Evolutionary conservation across 2,329 filamentous ascomycete genomes (phyloP).

Genomic region (Pseudogymnoascus destructans): DNA sequence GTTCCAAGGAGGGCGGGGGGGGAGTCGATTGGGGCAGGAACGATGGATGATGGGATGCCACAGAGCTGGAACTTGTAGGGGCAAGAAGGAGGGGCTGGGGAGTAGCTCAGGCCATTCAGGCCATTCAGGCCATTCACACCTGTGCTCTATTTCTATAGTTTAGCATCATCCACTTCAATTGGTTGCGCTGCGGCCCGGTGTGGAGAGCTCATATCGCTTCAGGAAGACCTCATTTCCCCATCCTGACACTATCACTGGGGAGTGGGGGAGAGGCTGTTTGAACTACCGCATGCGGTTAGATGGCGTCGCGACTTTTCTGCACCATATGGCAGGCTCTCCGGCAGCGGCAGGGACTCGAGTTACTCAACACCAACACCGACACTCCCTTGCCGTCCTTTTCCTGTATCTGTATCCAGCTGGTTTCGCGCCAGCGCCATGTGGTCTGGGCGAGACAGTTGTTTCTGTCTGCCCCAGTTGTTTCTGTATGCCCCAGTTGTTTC

Average conservation of each 20-base stretch:
- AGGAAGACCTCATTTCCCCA: constrained; percentile 9
- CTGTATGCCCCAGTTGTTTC: not conserved
- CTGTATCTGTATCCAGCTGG: not conserved
- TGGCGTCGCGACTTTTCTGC: not conserved
- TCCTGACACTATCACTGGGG: constrained; percentile 3
- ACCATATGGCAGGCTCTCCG: constrained; percentile 1
- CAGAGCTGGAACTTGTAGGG: not conserved
- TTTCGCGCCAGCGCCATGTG: not conserved
- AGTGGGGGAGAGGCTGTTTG: constrained; percentile 3
- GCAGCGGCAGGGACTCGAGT: not conserved
- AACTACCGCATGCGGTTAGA: constrained; percentile 4
- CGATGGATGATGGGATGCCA: not conserved
- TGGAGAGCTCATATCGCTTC: constrained; percentile 10
- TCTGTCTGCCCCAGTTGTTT: not conserved
- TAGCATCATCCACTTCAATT: not conserved
- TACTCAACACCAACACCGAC: constrained; percentile 4
- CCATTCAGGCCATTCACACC: not conserved
- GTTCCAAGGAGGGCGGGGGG: not conserved
- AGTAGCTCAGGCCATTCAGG: not conserved
- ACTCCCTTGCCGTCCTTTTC: not conserved
- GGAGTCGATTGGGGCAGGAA: not conserved
- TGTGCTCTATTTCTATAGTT: not conserved
- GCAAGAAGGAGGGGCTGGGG: not conserved
- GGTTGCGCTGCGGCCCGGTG: not conserved
- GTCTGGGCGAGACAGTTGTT: not conserved